These are phyloP conservation scores for Eutrema heterophyllum DNA, from an alignment of 345 rosid species.

Conservation along the genomic window DNA sequence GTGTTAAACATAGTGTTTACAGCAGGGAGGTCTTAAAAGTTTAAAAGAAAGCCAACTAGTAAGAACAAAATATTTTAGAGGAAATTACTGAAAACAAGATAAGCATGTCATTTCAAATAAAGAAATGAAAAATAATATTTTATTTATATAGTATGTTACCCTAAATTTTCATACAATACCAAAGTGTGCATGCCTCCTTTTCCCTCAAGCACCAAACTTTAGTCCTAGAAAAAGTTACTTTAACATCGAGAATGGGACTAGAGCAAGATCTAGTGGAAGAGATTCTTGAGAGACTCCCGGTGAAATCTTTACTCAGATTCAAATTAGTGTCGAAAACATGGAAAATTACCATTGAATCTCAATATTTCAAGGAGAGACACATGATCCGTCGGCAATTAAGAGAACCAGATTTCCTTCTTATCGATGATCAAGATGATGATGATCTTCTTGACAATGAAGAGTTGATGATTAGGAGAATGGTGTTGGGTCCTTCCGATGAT, in stretches of 20 bases:
- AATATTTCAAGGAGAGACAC: not conserved
- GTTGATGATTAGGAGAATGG: not conserved
- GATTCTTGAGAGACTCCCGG: conserved; percentile 3
- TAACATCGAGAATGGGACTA: not conserved
- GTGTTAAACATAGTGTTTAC: not conserved
- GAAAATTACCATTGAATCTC: not conserved
- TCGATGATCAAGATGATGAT: not conserved
- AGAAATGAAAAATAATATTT: not conserved
- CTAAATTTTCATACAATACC: not conserved
- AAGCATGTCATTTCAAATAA: not conserved
- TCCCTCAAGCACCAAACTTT: not conserved
- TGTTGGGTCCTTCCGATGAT: not conserved
- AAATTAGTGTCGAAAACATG: not conserved
- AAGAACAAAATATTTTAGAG: not conserved
- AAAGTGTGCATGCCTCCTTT: not conserved
- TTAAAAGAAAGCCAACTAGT: not conserved
- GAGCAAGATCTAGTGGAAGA: not conserved
- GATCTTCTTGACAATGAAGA: not conserved
- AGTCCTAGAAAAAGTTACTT: not conserved
- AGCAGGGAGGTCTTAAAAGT: not conserved
- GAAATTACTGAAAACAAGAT: not conserved
- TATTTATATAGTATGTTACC: not conserved
- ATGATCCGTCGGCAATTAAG: not conserved
- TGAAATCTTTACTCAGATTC: not conserved
- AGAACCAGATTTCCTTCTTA: not conserved